Base-by-base conservation (phyloP, 148 eudicot species). In the Cornus kousa region DNA sequence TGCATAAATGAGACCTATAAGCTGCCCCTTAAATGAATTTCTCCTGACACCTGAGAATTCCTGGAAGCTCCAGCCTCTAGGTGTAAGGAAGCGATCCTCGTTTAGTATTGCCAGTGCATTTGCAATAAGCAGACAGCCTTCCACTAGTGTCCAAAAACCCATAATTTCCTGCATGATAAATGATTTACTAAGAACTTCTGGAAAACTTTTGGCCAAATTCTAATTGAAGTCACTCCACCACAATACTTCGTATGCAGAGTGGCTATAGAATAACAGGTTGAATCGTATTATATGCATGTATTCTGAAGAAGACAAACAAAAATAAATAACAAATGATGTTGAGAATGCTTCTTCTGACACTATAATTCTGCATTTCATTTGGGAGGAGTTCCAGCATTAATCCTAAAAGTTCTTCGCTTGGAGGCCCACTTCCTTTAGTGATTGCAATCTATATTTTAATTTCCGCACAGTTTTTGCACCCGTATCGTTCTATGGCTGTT, bases 71-170 rank as follows among this genome's bases (percentile, higher is more conserved):
- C 93, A 85, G 23, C 98, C 94, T 81, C 87, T 92, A 5, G 97
- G 97, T 28, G 90, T 87, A 71, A 94, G 93, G 77, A 94, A 90
- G 32, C 98, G 85, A 66, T 94, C 98, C 82, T 94, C 98, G 23
- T 94, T 94, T 57, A 94, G 73, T 88, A 94, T 90, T 43, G 98
- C 98, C 73, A 92, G 80, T 46, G 97, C 93, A 78, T 94, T 94
- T n/a, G 94, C 97, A 82, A 92, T 86, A 77, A 94, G 97, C 78
- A 94, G 86, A 83, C 90, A 85, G 68, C 97, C 97, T 81, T 94
- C 94, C 10, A 94, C 85, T 78, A 92, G 81, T 9, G 91, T 89
- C 97, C 97, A 92, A 75, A 94, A 82, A 73, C 98, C 97, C 98
- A 92, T 43, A 43, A 43, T 90, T 82, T 22, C 80, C 85, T 84